A percentile compares a stretch with the other conserved stretches of the same genome.
phyloP scores from a whole-genome alignment of 2,329 filamentous ascomycete species.

The Alternaria brassicae region DNA sequence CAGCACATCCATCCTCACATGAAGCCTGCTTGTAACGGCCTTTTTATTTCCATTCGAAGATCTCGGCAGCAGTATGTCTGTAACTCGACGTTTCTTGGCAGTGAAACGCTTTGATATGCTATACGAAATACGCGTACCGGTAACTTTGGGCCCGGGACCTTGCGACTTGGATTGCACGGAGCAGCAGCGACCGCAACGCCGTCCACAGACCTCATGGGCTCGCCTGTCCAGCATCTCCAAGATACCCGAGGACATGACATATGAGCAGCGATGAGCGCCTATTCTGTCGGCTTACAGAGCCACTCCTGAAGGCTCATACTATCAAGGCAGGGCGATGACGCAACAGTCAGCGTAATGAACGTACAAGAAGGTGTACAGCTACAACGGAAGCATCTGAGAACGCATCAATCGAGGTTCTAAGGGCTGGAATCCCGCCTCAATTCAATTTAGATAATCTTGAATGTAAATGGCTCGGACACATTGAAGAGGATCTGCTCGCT shows the following conservation, averaged over 20 bases:
- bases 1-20: slow-evolving; percentile 50
- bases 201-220: not conserved
- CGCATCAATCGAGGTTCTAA: no score
- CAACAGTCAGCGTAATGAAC: not conserved
- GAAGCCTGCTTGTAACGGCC: slow-evolving; percentile 51
- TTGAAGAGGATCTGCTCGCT: no score
- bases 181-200: not conserved
- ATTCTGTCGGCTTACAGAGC: not conserved
- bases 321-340: not conserved
- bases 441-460: no score
- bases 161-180: not conserved
- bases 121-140: not conserved
- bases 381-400: no score
- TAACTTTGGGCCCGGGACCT: not conserved
- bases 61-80: slow-evolving; percentile 47
- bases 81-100: not conserved
- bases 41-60: slow-evolving; percentile 45
- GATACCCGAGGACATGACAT: not conserved
- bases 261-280: not conserved
- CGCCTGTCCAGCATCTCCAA: not conserved
- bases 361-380: not conserved
- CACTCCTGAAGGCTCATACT: not conserved
- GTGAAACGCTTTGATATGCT: not conserved
- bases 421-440: no score
- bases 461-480: no score